Base-by-base conservation (phyloP, 345 rosid genomes). In the Mercurialis annua region DNA sequence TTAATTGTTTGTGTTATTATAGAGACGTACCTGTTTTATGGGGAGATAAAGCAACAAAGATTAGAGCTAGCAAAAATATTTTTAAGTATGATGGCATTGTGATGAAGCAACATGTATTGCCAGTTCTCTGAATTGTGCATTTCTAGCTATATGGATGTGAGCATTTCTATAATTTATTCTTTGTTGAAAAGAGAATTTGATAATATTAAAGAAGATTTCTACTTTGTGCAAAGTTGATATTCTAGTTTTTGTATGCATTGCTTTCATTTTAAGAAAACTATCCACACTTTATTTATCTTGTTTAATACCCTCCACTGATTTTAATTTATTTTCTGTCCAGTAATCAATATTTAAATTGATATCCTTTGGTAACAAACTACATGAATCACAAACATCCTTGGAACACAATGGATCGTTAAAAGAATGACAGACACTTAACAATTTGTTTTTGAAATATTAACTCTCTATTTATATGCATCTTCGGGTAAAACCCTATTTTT, bases 1-100 rank as follows among this genome's bases (percentile, higher is more conserved):
- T 40, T 40, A 11, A 15, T 30, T 3, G 7, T 2, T 16, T 23
- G 27, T 26, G 33, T 26, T 36, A 1, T 6, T 21, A 40, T 55
- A n/a, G n/a, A n/a, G n/a, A n/a, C n/a, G n/a, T 77, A 80, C 82
- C 82, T 68, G 79, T 73, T 61, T 36, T 73, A 33, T 65, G 74
- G 15, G 71, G 46, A 48, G 43, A 18, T 21, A 65, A 52, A 61
- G 65, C 50, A 46, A 30, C 29, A 7, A 73, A 48, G 43, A 72
- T 36, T 11, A 80, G 69, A 48, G 70, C 68, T 7, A 77, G 38
- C 36, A 75, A 42, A 33, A 64, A 31, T 5, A 33, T 65, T 23
- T 33, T 54, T 27, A 52, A 36, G 40, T 71, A 49, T 53, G 73
- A 52, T 29, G 75, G 61, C 82, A 78, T 80, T 58, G 36, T 27